Conservation (phyloP, 306 rosid genomes). For the Canavalia ensiformis region DNA sequence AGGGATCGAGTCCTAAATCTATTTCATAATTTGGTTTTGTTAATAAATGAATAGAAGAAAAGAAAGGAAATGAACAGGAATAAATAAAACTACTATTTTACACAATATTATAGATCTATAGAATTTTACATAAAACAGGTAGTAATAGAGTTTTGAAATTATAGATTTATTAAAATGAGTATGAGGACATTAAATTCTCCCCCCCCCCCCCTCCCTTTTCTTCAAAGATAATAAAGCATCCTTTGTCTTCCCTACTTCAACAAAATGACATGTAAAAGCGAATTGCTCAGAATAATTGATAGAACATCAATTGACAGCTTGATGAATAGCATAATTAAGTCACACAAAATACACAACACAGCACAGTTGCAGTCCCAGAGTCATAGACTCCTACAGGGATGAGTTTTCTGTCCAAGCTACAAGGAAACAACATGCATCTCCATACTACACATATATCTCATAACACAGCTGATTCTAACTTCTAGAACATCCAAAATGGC, state of each 20-base stretch:
- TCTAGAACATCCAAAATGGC: neutral
- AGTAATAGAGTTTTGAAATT: neutral
- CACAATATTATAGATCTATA: neutral
- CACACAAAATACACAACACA: neutral
- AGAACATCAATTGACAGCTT: neutral
- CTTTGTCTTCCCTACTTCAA: slow-evolving; percentile 18
- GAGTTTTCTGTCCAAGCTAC: neutral
- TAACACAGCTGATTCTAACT: neutral
- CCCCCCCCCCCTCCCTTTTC: neutral
- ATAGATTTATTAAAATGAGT: slow-evolving; percentile 2
- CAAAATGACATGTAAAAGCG: slow-evolving; percentile 9
- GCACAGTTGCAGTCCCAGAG: neutral
- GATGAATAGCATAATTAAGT: neutral
- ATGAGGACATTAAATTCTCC: slow-evolving; percentile 17
- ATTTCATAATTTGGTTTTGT: slow-evolving; percentile 15
- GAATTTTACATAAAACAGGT: neutral
- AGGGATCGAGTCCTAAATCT: slow-evolving; percentile 1
- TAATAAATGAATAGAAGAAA: neutral
- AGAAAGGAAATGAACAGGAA: neutral
- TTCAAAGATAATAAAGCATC: slow-evolving; percentile 22
- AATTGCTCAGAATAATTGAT: slow-evolving; percentile 22
- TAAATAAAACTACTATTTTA: slow-evolving; percentile 1
- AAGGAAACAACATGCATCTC: neutral
- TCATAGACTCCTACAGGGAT: neutral
- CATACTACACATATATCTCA: neutral